These are phyloP conservation scores for Rhododendron williamsianum DNA, from an alignment of 148 eudicot species.

Conservation along the genomic window DNA sequence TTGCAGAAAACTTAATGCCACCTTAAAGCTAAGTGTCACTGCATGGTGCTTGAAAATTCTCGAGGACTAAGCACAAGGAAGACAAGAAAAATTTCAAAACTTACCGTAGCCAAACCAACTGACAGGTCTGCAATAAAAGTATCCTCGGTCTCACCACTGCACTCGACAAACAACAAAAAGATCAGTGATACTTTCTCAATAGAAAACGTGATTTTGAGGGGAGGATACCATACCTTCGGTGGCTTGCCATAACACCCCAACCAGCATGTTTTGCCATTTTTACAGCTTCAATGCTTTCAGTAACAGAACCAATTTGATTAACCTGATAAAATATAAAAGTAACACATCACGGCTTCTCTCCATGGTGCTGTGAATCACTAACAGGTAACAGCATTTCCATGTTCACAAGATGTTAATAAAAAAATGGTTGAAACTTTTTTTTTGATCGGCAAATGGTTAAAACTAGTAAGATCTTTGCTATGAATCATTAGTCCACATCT, in stretches of 20 bases:
- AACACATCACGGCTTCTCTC: neutral
- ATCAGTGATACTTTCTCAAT: constrained; percentile 17
- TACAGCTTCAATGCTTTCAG: constrained; percentile 44
- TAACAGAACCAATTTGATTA: constrained; percentile 53
- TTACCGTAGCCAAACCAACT: constrained; percentile 51
- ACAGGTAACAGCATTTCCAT: neutral
- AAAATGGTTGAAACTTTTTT: too few relatives aligned
- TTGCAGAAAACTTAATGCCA: neutral
- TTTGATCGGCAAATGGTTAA: neutral
- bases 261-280: constrained; percentile 40
- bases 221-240: constrained; percentile 30
- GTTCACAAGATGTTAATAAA: neutral
- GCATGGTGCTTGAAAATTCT: neutral
- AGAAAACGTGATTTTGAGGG: neutral
- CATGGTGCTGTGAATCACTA: neutral
- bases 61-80: neutral
- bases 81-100: neutral
- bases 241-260: constrained; percentile 63
- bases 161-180: constrained; percentile 9
- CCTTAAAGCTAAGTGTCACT: neutral
- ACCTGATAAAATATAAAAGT: constrained; percentile 24
- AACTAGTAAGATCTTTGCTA: neutral
- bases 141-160: constrained; percentile 52
- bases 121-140: constrained; percentile 49
- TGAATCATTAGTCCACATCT: neutral